These are phyloP conservation scores for Xylariaceae sp. DNA, from an alignment of 2,329 filamentous ascomycete species.

Conservation along the genomic window DNA sequence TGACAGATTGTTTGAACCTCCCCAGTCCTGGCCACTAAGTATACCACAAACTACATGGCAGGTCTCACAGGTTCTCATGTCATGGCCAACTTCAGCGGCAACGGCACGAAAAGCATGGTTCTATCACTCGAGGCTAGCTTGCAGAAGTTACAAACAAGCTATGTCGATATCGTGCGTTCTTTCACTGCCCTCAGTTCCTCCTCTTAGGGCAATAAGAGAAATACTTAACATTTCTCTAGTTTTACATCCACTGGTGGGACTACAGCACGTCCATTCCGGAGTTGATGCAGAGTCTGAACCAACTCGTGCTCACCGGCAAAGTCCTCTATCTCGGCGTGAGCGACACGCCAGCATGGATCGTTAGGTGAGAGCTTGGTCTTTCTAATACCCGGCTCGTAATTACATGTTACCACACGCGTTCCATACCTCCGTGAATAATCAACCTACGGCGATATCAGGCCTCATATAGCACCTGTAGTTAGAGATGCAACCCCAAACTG, in stretches of 20 bases:
- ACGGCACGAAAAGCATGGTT: constrained; percentile 57
- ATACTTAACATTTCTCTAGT: constrained; percentile 26
- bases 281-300: constrained; percentile 63
- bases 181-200: constrained; percentile 1
- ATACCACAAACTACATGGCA: constrained; percentile 52
- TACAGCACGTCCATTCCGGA: constrained; percentile 59
- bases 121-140: constrained; percentile 51
- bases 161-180: constrained; percentile 57
- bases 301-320: constrained; percentile 55
- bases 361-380: constrained; percentile 30
- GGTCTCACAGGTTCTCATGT: constrained; percentile 38
- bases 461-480: too few relatives aligned
- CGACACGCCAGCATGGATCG: constrained; percentile 67
- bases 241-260: constrained; percentile 65
- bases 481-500: too few relatives aligned
- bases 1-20: too few relatives aligned
- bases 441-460: too few relatives aligned
- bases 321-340: constrained; percentile 64
- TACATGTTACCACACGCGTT: neutral
- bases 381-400: neutral
- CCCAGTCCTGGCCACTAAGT: constrained; percentile 65
- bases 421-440: too few relatives aligned
- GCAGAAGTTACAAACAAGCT: constrained; percentile 60
- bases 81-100: constrained; percentile 52
- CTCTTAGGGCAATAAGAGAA: constrained; percentile 8